These are phyloP conservation scores for Alternaria ethzedia DNA, from an alignment of 2,329 filamentous ascomycete species.

Conservation along the genomic window DNA sequence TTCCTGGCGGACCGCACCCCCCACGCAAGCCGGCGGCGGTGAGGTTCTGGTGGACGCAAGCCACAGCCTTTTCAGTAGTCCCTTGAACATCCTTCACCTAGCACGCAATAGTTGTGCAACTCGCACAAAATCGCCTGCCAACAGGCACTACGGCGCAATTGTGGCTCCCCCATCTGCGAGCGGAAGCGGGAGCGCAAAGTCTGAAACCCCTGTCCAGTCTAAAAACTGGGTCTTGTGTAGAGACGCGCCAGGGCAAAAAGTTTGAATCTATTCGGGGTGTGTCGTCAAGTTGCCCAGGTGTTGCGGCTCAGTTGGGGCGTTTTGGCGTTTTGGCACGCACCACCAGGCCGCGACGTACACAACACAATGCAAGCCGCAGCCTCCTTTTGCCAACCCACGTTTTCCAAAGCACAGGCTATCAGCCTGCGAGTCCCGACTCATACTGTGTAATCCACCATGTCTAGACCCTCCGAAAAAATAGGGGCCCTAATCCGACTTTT, in stretches of 20 bases:
- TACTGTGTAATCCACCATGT: conserved; percentile 11
- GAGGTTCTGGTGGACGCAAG: not conserved
- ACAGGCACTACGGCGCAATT: conserved; percentile 14
- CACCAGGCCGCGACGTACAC: conserved; percentile 14
- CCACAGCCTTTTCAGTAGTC: conserved; percentile 3
- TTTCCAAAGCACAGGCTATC: conserved; percentile 17
- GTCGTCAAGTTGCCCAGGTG: conserved; percentile 1
- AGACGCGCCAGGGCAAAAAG: conserved; percentile 13
- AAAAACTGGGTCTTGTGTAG: conserved; percentile 8
- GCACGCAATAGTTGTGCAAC: conserved; percentile 6
- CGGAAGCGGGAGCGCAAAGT: conserved; percentile 11
- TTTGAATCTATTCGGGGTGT: conserved; percentile 3
- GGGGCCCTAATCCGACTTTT: conserved; percentile 13
- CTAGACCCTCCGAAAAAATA: conserved; percentile 19
- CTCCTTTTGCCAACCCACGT: conserved; percentile 14
- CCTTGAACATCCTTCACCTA: not conserved
- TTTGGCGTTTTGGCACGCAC: conserved; percentile 7
- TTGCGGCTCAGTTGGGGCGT: conserved; percentile 7
- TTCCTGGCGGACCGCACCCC: conserved; percentile 2
- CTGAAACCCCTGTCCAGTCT: conserved; percentile 16
- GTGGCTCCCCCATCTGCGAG: conserved; percentile 4
- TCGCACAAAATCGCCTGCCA: conserved; percentile 12
- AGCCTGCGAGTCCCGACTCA: conserved; percentile 14
- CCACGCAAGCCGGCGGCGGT: not conserved
- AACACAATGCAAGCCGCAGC: conserved; percentile 17